Percentiles rank a stretch among this genome's conserved stretches.
Conservation (phyloP, 805 yeast genomes). For the Ogataea methanolica region DNA sequence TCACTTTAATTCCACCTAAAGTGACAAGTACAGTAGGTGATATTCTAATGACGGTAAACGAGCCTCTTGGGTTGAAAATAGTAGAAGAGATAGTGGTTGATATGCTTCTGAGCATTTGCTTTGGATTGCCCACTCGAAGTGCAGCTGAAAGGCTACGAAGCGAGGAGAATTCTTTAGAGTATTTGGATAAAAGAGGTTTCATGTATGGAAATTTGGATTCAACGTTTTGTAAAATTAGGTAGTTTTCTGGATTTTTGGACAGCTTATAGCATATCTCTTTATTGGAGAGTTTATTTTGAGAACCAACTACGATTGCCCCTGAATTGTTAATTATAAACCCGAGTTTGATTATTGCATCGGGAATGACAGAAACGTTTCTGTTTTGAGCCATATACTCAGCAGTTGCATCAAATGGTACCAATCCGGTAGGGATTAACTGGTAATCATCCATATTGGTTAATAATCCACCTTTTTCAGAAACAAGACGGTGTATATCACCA, state of each 20-base stretch:
- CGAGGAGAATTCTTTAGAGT: not conserved
- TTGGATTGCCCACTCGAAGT: not conserved
- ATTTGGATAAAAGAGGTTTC: not conserved
- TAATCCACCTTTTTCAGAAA: slow-evolving; percentile 43
- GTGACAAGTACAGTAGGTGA: slow-evolving; percentile 17
- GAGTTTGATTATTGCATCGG: slow-evolving; percentile 3
- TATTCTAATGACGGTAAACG: slow-evolving; percentile 4
- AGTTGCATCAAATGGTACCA: slow-evolving; percentile 38
- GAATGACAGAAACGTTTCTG: slow-evolving; percentile 2
- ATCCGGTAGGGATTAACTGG: slow-evolving; percentile 62
- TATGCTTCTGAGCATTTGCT: not conserved
- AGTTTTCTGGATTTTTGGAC: slow-evolving; percentile 4
- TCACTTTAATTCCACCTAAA: slow-evolving; percentile 58
- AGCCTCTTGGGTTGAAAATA: not conserved
- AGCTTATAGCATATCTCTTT: slow-evolving; percentile 8
- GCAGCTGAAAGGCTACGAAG: not conserved
- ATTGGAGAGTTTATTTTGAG: not conserved
- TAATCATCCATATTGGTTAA: slow-evolving; percentile 55
- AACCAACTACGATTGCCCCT: too few relatives aligned
- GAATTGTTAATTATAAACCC: slow-evolving; percentile 5
- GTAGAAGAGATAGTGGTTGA: not conserved
- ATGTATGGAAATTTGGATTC: not conserved
- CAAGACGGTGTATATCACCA: slow-evolving; percentile 55
- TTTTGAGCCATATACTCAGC: not conserved
- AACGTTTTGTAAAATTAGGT: slow-evolving; percentile 6